phyloP scores from a whole-genome alignment of 345 rosid species.

The Nephelium lappaceum region DNA sequence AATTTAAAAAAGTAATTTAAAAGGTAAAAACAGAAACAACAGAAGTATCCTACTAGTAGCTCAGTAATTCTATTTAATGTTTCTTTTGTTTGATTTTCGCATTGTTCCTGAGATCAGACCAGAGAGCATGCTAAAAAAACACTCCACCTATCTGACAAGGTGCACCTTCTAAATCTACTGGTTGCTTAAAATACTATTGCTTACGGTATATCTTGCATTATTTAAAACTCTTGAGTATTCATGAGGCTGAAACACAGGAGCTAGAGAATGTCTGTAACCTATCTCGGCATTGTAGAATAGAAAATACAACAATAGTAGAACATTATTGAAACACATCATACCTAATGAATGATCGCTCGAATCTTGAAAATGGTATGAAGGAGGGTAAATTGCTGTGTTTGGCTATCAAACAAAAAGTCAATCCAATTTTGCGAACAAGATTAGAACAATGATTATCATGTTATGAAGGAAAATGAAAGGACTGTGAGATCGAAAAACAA shows the following conservation, averaged over 20 bases:
- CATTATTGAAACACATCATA: slow-evolving; percentile 25
- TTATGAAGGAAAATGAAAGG: background rate
- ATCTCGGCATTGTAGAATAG: background rate
- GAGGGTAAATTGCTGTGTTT: slow-evolving; percentile 76
- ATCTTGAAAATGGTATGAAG: slow-evolving; percentile 53
- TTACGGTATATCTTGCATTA: background rate
- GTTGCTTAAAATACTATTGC: too few relatives aligned
- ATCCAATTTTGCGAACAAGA: slow-evolving; percentile 8
- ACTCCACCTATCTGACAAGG: too few relatives aligned
- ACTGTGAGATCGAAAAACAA: background rate
- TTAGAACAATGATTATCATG: background rate
- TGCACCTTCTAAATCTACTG: too few relatives aligned
- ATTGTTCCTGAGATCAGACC: too few relatives aligned
- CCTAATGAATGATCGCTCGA: slow-evolving; percentile 63
- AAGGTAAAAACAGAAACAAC: background rate
- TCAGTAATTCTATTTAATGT: background rate
- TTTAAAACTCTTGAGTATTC: background rate
- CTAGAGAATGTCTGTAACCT: background rate
- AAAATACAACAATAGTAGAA: background rate
- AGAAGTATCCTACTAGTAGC: background rate
- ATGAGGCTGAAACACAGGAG: background rate
- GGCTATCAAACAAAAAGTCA: slow-evolving; percentile 45
- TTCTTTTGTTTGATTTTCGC: too few relatives aligned
- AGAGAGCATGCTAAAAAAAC: too few relatives aligned
- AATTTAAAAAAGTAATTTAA: background rate